Conservation (phyloP, 495 filamentous ascomycete genomes). For the Neurospora sp. region DNA sequence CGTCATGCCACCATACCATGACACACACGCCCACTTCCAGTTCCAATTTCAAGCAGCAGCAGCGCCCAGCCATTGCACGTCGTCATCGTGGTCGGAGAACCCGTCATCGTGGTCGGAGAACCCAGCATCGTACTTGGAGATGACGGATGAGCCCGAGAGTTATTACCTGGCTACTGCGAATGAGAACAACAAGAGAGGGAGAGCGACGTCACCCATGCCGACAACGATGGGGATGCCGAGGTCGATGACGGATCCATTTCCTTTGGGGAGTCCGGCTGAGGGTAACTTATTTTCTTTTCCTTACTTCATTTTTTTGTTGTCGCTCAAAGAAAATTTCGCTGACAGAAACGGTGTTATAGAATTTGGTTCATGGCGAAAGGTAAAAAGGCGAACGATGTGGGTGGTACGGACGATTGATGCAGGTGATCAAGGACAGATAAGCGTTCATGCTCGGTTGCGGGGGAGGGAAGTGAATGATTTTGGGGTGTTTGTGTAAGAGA, state of each 20-base stretch:
- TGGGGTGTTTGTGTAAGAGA: not conserved
- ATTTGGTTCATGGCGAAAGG: not conserved
- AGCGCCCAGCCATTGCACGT: not conserved
- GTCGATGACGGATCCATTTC: constrained; percentile 2
- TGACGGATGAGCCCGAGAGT: constrained; percentile 15
- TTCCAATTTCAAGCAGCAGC: constrained; percentile 3
- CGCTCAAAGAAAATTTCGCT: not conserved
- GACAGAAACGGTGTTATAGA: not conserved
- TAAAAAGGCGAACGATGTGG: not conserved
- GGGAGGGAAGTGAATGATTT: not conserved
- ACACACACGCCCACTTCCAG: not conserved
- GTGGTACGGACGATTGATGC: not conserved
- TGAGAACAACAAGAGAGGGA: not conserved
- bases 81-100: constrained; percentile 12
- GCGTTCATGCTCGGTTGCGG: not conserved
- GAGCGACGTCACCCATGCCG: not conserved
- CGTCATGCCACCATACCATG: not conserved
- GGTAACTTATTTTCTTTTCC: not conserved
- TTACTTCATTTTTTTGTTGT: too few species aligned
- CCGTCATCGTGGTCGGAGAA: constrained; percentile 21
- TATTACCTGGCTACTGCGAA: not conserved
- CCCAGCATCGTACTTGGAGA: constrained; percentile 20
- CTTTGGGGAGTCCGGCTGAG: not conserved
- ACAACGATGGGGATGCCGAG: not conserved
- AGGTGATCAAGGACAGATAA: not conserved